Conservation (phyloP, 208 protist genomes). For the Trypanosoma rangeli region DNA sequence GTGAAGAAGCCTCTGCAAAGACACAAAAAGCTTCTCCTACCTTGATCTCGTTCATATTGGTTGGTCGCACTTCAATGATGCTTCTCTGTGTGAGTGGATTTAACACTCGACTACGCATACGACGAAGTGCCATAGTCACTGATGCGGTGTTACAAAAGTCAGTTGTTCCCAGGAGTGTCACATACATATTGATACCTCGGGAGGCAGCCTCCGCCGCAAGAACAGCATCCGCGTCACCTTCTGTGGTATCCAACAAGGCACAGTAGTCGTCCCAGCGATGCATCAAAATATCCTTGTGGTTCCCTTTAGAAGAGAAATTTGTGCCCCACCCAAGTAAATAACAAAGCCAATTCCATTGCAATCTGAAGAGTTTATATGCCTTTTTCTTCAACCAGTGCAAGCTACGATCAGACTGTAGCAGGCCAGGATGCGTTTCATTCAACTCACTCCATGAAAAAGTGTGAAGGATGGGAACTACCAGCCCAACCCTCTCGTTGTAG, state of each 20-base stretch:
- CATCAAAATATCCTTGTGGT: background rate
- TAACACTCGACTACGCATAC: conserved; percentile 20
- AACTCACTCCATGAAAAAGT: conserved; percentile 9
- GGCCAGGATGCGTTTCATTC: conserved; percentile 1
- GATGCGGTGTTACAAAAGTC: conserved; percentile 1
- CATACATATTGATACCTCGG: conserved; percentile 10
- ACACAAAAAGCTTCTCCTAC: conserved; percentile 3
- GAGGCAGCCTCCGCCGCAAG: background rate
- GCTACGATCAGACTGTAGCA: background rate
- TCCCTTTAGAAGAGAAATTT: background rate
- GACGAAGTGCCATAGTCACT: conserved; percentile 3
- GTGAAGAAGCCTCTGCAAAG: conserved; percentile 11
- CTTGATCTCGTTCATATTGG: background rate
- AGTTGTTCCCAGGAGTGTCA: conserved; percentile 10
- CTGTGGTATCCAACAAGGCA: background rate
- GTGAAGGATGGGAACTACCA: conserved; percentile 5
- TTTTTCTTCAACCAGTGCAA: background rate
- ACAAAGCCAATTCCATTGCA: background rate
- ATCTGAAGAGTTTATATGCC: background rate
- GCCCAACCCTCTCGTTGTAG: background rate
- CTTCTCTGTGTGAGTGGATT: conserved; percentile 7
- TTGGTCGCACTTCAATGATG: conserved; percentile 3
- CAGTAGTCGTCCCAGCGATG: conserved; percentile 18
- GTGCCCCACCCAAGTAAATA: conserved; percentile 1
- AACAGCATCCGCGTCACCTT: background rate